A percentile compares a stretch with the other conserved stretches of the same genome.
Evolutionary conservation across 2,329 filamentous ascomycete species (phyloP).

Genomic region (Fusarium staphyleae): DNA sequence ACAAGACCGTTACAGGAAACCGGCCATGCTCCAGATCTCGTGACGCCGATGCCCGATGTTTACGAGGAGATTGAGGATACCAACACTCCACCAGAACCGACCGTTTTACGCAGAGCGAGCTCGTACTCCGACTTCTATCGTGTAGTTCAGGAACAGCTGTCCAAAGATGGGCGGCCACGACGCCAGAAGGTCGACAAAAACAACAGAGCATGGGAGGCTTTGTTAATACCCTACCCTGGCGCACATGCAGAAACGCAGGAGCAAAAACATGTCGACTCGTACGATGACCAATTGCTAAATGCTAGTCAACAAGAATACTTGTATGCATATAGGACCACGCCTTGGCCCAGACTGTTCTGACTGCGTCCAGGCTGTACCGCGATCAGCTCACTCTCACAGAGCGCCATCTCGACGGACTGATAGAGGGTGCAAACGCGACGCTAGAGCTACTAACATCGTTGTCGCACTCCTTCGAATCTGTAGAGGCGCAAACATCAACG

Average conservation of each 20-base stretch:
- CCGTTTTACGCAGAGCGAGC: constrained; percentile 69
- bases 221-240: constrained; percentile 47
- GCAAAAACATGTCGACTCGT: constrained; percentile 35
- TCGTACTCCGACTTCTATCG: constrained; percentile 81
- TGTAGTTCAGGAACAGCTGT: constrained; percentile 63
- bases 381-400: constrained; percentile 84
- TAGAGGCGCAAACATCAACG: constrained; percentile 89
- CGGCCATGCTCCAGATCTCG: constrained; percentile 57
- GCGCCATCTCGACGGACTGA: constrained; percentile 79
- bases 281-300: constrained; percentile 75
- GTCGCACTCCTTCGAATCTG: constrained; percentile 84
- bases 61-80: constrained; percentile 63
- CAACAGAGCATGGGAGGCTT: constrained; percentile 59
- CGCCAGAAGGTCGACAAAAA: constrained; percentile 51
- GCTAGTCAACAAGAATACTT: constrained; percentile 86
- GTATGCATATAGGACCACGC: constrained; percentile 56
- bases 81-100: constrained; percentile 70
- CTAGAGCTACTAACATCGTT: constrained; percentile 79
- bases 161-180: constrained; percentile 55
- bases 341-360: constrained; percentile 40
- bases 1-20: constrained; percentile 55
- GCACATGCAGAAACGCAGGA: constrained; percentile 37
- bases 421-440: constrained; percentile 78
- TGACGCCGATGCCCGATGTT: constrained; percentile 64
- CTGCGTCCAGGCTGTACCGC: constrained; percentile 68